phyloP scores from a whole-genome alignment of 305 asterid genomes.

The Fraxinus albicans region DNA sequence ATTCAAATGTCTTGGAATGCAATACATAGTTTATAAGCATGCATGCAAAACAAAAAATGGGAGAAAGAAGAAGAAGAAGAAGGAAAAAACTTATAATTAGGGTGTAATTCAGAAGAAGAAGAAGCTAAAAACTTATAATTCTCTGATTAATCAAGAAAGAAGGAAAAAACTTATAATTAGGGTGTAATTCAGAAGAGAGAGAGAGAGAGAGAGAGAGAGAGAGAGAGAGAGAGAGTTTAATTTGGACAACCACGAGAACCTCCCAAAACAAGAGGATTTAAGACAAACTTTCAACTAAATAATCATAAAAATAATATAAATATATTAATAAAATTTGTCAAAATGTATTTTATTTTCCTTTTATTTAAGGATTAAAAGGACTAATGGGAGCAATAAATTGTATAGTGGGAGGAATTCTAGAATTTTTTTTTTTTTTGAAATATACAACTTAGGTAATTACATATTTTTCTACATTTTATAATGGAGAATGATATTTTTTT shows the following conservation, averaged over 20 bases:
- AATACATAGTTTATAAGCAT: conserved; percentile 32
- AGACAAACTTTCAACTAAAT: background rate
- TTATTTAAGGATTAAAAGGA: too few relatives aligned
- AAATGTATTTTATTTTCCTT: too few relatives aligned
- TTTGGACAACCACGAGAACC: conserved; percentile 28
- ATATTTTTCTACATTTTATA: background rate
- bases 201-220: conserved; percentile 17
- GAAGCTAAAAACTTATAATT: background rate
- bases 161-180: too few relatives aligned
- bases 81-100: background rate
- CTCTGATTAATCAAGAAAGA: too few relatives aligned
- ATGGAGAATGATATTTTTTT: background rate
- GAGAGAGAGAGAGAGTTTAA: conserved; percentile 15
- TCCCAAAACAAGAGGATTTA: conserved; percentile 34
- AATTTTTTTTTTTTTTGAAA: too few relatives aligned
- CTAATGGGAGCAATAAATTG: too few relatives aligned
- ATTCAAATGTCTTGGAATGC: conserved; percentile 20
- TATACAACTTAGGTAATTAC: background rate
- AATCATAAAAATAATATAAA: background rate
- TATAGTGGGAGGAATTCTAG: background rate
- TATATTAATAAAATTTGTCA: background rate
- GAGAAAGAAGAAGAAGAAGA: background rate
- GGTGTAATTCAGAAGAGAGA: background rate
- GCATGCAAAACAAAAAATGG: conserved; percentile 23
- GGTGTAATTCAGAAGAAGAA: conserved; percentile 15